Evolutionary conservation across 441 rosid genomes (phyloP), one percentile per base, ranked within the genome.

Genomic region (Pelargonium citronellum): DNA sequence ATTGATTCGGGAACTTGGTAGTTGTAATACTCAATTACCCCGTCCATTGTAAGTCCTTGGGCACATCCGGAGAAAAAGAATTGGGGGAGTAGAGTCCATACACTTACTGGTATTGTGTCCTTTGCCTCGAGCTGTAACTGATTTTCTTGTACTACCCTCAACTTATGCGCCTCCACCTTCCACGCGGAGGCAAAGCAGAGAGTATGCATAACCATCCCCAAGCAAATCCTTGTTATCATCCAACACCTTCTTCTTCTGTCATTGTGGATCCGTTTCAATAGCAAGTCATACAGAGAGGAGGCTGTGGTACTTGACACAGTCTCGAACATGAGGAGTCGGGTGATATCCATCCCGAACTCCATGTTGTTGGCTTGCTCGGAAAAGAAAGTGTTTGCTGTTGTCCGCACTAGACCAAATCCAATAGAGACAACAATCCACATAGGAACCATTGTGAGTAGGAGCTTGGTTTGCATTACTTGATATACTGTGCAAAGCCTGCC

Each of bases 291-390:
- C 2, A 47, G n/a, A n/a, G 1, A 10, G 53, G 53, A 47, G 53
- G 53, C n/a, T 10, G 4, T 11, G 53, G 0, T 11, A 47, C 53
- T 47, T 12, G n/a, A 9, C 53, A 47, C n/a, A 47, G 13, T n/a
- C 53, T 47, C n/a, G n/a, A 47, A 47, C 11, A 47, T 11, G n/a
- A 47, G 12, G n/a, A 47, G 15, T 12, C n/a, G n/a, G n/a, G 53
- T 47, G n/a, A 47, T 47, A n/a, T n/a, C 53, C 1, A 47, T 11
- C 53, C 12, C 3, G n/a, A n/a, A 47, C 11, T 47, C 1, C 53
- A 47, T 47, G 53, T 47, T 47, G 53, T 47, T 11, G 13, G 53
- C 53, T 47, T 47, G 53, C 53, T 47, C 53, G 53, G 53, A n/a
- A 11, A 47, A 47, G 53, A 47, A 47, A 10, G n/a, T 47, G 53